phyloP scores from a whole-genome alignment of 148 eudicot genomes.

The Arctostaphylos glauca region DNA sequence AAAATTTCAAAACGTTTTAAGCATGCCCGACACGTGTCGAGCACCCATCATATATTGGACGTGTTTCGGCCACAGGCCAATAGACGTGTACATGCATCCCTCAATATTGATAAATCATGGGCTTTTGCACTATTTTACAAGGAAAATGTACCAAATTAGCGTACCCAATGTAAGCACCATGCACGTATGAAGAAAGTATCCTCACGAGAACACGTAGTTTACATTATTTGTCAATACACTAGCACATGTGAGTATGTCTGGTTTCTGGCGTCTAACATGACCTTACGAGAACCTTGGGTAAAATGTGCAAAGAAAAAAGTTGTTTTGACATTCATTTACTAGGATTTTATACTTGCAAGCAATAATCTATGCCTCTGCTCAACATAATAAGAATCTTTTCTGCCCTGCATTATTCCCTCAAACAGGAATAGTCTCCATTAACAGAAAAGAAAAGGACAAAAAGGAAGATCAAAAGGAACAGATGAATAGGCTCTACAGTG shows the following conservation, averaged over 20 bases:
- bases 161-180: neutral
- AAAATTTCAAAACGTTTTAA: no score
- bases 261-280: neutral
- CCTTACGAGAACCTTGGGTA: neutral
- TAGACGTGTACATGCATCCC: neutral
- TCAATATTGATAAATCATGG: neutral
- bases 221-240: neutral
- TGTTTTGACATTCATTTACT: neutral
- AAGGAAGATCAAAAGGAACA: neutral
- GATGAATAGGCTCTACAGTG: neutral
- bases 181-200: neutral
- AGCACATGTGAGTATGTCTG: neutral
- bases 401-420: neutral
- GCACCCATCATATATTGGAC: no score
- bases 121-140: neutral
- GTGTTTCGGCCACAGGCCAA: no score
- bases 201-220: neutral
- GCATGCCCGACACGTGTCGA: no score
- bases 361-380: neutral
- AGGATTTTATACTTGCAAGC: neutral
- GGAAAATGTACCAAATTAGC: neutral
- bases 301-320: neutral
- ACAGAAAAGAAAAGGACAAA: neutral
- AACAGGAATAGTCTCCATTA: no score
- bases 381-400: neutral